Base-by-base conservation (phyloP, 768 basidiomycete genomes). In the Tubosaeta sp. region DNA sequence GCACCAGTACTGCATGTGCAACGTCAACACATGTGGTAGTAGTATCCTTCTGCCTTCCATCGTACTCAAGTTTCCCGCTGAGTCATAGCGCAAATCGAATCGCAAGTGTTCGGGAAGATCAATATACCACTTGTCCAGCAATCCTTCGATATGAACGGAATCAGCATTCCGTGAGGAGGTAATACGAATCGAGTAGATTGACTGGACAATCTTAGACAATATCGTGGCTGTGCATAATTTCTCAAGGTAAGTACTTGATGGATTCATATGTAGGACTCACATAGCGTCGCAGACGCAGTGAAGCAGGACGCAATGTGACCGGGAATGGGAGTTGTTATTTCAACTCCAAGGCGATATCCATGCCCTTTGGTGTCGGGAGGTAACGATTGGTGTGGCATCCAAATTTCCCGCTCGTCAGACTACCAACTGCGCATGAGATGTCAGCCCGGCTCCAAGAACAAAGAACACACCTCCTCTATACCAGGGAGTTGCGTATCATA, bases 1-100 rank as follows among this genome's bases (percentile, higher is more conserved):
- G 62, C 86, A 88, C 89, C 89, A 91, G 62, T 90, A 91, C 61
- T 88, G 85, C 87, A 91, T 86, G 62, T 91, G 88, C 46, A 91
- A 71, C 37, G 85, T 86, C 51, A 91, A 69, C 25, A 88, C 70
- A 57, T 88, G 83, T 5, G 88, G 86, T 2, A 77, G 76, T 6
- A 79, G 79, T 17, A 73, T 64, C 14, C 68, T 17, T 68, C 67
- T 64, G 70, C 25, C 43, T 4, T 38, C 39, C 17, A 46, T 54
- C 27, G 53, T 41, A 17, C 48, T 53, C 51, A 56, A 52, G 33
- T 59, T 64, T 12, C 65, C 79, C 52, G 66, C 64, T 13, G 75
- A 69, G 27, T 66, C 67, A 42, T 68, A 62, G 14, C 74, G 76
- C 25, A 78, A 70, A 55, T 87, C 85, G 59, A 80, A 82, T 35